Conservation (phyloP, 352 stramenopile genomes). For the Elongisporangium anandrum region DNA sequence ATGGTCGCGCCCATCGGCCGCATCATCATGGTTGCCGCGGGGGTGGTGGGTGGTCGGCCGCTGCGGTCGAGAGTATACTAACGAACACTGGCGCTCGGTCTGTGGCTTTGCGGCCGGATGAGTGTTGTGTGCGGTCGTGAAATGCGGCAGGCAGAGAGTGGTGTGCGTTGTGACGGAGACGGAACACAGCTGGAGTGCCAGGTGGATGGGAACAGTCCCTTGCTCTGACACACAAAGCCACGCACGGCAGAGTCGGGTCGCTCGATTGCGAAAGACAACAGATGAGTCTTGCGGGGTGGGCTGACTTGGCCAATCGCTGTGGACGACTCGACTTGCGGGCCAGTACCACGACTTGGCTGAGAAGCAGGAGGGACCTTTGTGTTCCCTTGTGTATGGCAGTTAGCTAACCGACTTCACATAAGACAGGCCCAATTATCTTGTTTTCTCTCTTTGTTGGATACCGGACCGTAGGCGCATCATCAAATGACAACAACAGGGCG, state of each 20-base stretch:
- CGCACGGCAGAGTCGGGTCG: not conserved
- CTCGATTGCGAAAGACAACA: not conserved
- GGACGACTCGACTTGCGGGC: not conserved
- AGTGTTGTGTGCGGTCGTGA: not conserved
- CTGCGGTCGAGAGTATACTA: not conserved
- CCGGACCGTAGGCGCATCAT: not conserved
- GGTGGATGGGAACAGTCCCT: not conserved
- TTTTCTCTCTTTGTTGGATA: not conserved
- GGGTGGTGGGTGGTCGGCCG: not conserved
- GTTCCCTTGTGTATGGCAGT: no score
- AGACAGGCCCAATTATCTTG: not conserved
- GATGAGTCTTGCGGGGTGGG: not conserved
- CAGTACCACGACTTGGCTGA: not conserved
- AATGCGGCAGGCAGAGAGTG: not conserved
- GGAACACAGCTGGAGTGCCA: not conserved
- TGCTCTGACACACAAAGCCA: not conserved
- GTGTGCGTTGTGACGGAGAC: not conserved
- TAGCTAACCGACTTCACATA: not conserved
- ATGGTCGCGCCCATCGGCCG: slow-evolving; percentile 12
- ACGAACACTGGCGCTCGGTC: not conserved
- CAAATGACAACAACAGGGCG: not conserved
- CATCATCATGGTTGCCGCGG: slow-evolving; percentile 2
- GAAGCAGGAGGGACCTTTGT: no score
- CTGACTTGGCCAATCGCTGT: not conserved
- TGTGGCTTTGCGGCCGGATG: not conserved